Base-by-base conservation (phyloP, 371 early-diverging fungal species). In the Mucor racemosus region DNA sequence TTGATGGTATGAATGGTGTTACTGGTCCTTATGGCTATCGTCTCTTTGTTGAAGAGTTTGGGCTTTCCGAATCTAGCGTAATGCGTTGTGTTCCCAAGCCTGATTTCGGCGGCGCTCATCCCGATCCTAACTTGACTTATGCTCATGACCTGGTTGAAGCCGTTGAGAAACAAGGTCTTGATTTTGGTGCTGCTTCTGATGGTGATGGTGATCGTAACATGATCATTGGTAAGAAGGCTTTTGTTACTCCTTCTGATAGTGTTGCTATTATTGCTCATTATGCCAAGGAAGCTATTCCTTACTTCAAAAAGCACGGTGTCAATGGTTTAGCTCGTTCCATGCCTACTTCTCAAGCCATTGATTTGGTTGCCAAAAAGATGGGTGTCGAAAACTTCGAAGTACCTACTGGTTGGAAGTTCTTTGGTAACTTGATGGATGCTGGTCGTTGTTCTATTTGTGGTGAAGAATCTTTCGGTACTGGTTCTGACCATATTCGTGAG, bases 391-490 rank as follows among this genome's bases (percentile, higher is more conserved):
- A 83, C 68, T 97, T 90, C 74, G 97, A 97, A 76, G 94, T 94
- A 0, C 98, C 98, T 13, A 97, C 98, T 9, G 92, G 94, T 38
- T 95, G 95, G 94, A 95, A 96, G 84, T 98, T 98, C 86, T 97
- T 99, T 89, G 97, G 99, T 48, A 98, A 98, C 80, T 81, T 99
- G 57, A 97, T 99, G 98, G 99, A 99, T 74, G 97, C 97, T 33
- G 92, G 90, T n/a, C 85, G 92, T 50, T 85, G 96, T 64, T 95
- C 95, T 2, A 93, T 99, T 68, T 99, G 99, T 74, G 99, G 99
- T 59, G 99, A 99, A 75, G 99, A 99, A 80, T 92, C 92, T 5
- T 99, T 99, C 76, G 99, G 99, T 67, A 98, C 98, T 9, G 99
- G 99, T 46, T 95, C 95, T 0, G 96, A 98, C 76, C 98, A 98